These are phyloP conservation scores for Candida stauntonica DNA, from an alignment of 805 yeast species.

Conservation along the genomic window DNA sequence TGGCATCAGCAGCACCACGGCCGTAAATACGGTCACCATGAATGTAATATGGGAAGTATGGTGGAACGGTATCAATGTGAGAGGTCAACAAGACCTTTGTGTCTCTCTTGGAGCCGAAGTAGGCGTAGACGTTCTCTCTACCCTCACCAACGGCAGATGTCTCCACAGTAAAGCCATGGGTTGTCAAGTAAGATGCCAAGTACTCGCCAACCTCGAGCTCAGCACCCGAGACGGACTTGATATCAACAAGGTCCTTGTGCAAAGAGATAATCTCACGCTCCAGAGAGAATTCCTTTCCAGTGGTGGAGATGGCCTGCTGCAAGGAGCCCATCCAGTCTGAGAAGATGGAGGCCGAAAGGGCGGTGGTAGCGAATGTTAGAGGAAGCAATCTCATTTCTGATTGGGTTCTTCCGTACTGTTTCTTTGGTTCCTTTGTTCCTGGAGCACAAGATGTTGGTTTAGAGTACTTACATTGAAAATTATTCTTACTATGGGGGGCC, in stretches of 20 bases:
- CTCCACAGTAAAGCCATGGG: constrained; percentile 50
- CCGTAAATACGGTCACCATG: constrained; percentile 51
- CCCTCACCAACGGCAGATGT: constrained; percentile 29
- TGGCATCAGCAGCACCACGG: constrained; percentile 69
- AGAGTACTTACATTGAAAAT: no score
- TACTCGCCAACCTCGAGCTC: constrained; percentile 20
- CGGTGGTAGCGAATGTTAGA: constrained; percentile 7
- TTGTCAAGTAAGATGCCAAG: constrained; percentile 13
- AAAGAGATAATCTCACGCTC: constrained; percentile 23
- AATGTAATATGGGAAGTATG: constrained; percentile 47
- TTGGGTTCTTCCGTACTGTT: neutral
- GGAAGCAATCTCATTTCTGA: constrained; percentile 11
- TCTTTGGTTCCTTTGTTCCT: neutral
- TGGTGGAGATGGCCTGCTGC: constrained; percentile 1
- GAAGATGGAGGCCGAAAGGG: constrained; percentile 10
- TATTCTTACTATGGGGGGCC: no score
- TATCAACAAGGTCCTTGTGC: constrained; percentile 26
- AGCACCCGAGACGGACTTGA: constrained; percentile 20
- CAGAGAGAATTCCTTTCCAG: neutral
- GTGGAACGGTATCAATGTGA: constrained; percentile 73
- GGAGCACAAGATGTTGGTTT: no score
- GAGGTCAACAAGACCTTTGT: constrained; percentile 52
- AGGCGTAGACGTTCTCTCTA: constrained; percentile 55
- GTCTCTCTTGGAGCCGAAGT: constrained; percentile 38
- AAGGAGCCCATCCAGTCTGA: constrained; percentile 4